Evolutionary conservation across 2,329 filamentous ascomycete genomes (phyloP), one percentile per base, ranked within the genome.

Genomic region (Fusarium pseudonygamai): DNA sequence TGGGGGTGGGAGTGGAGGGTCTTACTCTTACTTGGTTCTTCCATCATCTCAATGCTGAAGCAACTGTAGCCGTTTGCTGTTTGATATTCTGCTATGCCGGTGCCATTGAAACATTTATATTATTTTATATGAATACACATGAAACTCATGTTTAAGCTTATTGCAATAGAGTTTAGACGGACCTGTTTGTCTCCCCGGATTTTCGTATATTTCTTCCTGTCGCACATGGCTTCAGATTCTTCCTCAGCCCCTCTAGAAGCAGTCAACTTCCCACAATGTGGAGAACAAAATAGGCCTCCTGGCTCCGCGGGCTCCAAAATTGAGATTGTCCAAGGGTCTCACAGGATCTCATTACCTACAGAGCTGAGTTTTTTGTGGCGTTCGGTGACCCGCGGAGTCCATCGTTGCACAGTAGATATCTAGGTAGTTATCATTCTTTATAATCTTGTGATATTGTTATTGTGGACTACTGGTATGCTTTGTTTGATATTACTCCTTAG

Each of bases 221-320:
- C 22, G 24, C n/a, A 28, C 37, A 34, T 39, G 49, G 18, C 49
- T 26, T 39, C 22, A 9, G 40, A 50, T 22, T 58, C 61, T 60
- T 60, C 52, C 30, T 60, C 45, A 58, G 50, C 36, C 34, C 39
- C 61, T 52, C 64, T 56, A 49, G 43, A 68, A 63, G 28, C 20
- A 60, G n/a, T 50, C 40, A 50, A 37, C 30, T 60, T 45, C 64
- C 55, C 65, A 62, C 30, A 47, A 42, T 42, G 60, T 70, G 67
- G 66, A 43, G 36, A 58, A 43, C 14, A 8, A 16, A 13, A 37
- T 42, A 49, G 68, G 67, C 34, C 43, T 52, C 68, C 67, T 62
- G 43, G 60, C 34, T 52, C 67, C 60, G 67, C 45, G 49, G 55
- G n/a, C 60, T 71, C 67, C 68, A 71, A 71, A 42, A 71, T 71